Base-by-base conservation (phyloP, 2,329 filamentous ascomycete species). In the Sclerotinia minor region DNA sequence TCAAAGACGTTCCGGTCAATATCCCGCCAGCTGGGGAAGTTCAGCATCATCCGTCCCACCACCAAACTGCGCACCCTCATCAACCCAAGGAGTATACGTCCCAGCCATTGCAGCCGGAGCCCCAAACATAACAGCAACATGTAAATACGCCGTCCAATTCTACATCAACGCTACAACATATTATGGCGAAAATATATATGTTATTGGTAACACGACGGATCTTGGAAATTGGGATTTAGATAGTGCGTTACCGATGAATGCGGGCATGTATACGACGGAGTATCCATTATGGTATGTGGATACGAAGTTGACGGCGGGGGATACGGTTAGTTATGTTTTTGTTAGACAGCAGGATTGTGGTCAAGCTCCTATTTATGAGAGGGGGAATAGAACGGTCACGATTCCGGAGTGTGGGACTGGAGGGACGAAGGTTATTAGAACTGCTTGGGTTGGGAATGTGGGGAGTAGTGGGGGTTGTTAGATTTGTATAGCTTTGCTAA, bases 11-110 rank as follows among this genome's bases (percentile, higher is more conserved):
- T 80, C 82, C 29, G 83, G 83, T 19, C 74, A 83, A 32, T 78
- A 86, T 24, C 86, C 87, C 0, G 77, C 81, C 0, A 82, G 84
- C 6, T 90, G 87, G 87, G 81, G 81, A 24, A 81, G 77, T 47
- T 71, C 77, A 24, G 73, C 79, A 15, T 80, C 80, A 2, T 81
- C 79, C 67, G 78, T 80, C 0, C 77, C 86, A 0, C 85, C 86
- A 0, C 72, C 78, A 2, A 78, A 78, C 0, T 89, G 87, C 76
- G 73, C 77, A 5, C 80, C 76, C 0, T 79, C 81, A 2, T 81
- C 83, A 1, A 78, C 81, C 5, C 74, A 71, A 9, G 84, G 85
- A 3, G 79, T 81, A 0, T 89, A 89, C 79, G 77, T 79, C 79
- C 21, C 75, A 74, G 55, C 80, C 79, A 1, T 76, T 76, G 61